phyloP scores from a whole-genome alignment of 1,284 basidiomycete genomes.

The Trametes sp. region DNA sequence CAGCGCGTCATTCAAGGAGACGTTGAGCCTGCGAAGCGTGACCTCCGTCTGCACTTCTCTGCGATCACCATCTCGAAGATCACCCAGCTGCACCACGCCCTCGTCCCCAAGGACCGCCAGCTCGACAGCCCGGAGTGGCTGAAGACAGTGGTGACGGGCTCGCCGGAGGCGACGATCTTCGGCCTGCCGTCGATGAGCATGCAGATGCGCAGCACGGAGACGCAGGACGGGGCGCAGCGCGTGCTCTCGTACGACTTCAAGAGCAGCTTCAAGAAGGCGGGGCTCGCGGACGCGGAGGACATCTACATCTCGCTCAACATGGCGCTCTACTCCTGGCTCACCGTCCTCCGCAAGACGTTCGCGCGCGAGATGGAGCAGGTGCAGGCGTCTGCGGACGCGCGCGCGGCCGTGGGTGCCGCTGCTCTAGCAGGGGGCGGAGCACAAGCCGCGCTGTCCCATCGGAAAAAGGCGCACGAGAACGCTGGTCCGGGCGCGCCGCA shows the following conservation, averaged over 20 bases:
- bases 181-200: conserved; percentile 82
- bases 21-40: conserved; percentile 57
- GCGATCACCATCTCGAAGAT: conserved; percentile 79
- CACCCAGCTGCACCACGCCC: conserved; percentile 59
- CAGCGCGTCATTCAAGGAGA: conserved; percentile 65
- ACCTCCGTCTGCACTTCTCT: conserved; percentile 73
- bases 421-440: conserved; percentile 9
- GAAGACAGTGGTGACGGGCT: conserved; percentile 58
- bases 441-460: conserved; percentile 21
- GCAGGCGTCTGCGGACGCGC: conserved; percentile 61
- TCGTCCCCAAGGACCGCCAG: conserved; percentile 47
- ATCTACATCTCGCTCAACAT: conserved; percentile 87
- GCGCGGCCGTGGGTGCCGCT: conserved; percentile 33
- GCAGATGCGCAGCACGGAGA: conserved; percentile 76
- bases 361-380: conserved; percentile 79
- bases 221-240: conserved; percentile 44
- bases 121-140: conserved; percentile 63
- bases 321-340: conserved; percentile 81
- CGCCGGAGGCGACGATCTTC: conserved; percentile 74
- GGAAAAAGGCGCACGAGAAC: conserved; percentile 35
- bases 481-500: neutral
- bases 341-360: conserved; percentile 74
- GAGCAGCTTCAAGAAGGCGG: conserved; percentile 67
- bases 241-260: conserved; percentile 74
- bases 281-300: conserved; percentile 65